Conservation (phyloP, 2,329 filamentous ascomycete genomes). For the Phaeoacremonium minimum region DNA sequence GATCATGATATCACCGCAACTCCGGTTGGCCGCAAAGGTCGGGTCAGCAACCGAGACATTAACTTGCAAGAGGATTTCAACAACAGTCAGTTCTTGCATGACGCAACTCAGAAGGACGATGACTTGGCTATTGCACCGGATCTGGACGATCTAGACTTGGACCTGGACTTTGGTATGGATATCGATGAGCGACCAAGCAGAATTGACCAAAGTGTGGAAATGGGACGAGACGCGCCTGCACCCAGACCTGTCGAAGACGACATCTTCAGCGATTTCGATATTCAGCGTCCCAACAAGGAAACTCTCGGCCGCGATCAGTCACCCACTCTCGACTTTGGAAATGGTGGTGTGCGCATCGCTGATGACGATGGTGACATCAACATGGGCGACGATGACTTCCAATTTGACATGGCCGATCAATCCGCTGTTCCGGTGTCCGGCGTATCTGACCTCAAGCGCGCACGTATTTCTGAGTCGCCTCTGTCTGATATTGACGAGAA, state of each 20-base stretch:
- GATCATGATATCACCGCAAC: constrained; percentile 57
- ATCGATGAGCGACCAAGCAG: constrained; percentile 58
- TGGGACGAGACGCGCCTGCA: constrained; percentile 79
- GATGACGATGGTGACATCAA: constrained; percentile 61
- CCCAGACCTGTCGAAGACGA: constrained; percentile 65
- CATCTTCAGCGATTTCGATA: constrained; percentile 61
- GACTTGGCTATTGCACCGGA: constrained; percentile 48
- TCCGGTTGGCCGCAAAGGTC: constrained; percentile 52
- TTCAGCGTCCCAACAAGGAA: constrained; percentile 51
- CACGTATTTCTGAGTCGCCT: constrained; percentile 64
- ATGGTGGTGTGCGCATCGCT: constrained; percentile 53
- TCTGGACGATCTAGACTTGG: constrained; percentile 64
- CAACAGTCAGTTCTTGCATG: constrained; percentile 77
- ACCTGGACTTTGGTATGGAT: constrained; percentile 71
- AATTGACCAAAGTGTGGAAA: constrained; percentile 69
- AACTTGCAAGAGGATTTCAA: constrained; percentile 66
- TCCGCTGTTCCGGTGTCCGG: constrained; percentile 50
- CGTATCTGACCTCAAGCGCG: constrained; percentile 44
- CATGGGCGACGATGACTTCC: constrained; percentile 61
- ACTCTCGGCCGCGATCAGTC: constrained; percentile 54
- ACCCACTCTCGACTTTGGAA: constrained; percentile 47
- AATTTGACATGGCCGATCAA: constrained; percentile 57
- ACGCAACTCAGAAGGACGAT: constrained; percentile 54
- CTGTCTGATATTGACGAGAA: constrained; percentile 67
- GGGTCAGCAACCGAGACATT: constrained; percentile 59